Evolutionary conservation across 805 yeast species (phyloP).

Genomic region (Kodamaea lidongshanica): DNA sequence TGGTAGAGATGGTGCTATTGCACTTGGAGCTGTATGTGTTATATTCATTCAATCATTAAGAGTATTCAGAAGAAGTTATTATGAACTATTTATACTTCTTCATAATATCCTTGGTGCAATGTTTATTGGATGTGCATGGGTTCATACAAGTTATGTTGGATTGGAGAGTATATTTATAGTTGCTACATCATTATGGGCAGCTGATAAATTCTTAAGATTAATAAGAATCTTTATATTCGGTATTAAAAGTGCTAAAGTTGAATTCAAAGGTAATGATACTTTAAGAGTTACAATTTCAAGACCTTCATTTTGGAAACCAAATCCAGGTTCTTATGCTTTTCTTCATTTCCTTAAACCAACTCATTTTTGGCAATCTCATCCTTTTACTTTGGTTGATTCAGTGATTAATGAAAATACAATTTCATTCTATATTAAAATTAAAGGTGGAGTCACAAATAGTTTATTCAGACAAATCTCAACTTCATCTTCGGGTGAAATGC

Average conservation of each 20-base stretch:
- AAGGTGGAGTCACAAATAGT: slow-evolving; percentile 46
- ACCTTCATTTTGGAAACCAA: slow-evolving; percentile 49
- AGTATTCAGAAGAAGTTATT: too few species aligned
- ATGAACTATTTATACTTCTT: slow-evolving; percentile 40
- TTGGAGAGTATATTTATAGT: too few species aligned
- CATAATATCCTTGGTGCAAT: slow-evolving; percentile 31
- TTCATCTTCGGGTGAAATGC: slow-evolving; percentile 21
- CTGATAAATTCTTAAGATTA: slow-evolving; percentile 31
- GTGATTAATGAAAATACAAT: slow-evolving; percentile 36
- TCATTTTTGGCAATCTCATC: slow-evolving; percentile 63
- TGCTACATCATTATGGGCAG: slow-evolving; percentile 31
- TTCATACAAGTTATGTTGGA: too few species aligned
- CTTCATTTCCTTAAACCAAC: slow-evolving; percentile 41
- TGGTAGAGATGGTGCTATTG: too few species aligned
- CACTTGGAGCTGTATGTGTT: too few species aligned
- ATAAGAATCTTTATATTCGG: slow-evolving; percentile 33
- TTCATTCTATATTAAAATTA: slow-evolving; percentile 44
- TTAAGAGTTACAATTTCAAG: slow-evolving; percentile 45
- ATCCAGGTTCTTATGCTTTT: slow-evolving; percentile 61
- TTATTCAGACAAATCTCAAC: slow-evolving; percentile 18
- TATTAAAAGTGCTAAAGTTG: slow-evolving; percentile 30
- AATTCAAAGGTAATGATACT: slow-evolving; percentile 39
- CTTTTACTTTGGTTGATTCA: slow-evolving; percentile 50
- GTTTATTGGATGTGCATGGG: slow-evolving; percentile 51
- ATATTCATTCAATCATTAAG: too few species aligned